These are phyloP conservation scores for Hydnum rufescens DNA, from an alignment of 768 basidiomycete genomes.

Conservation along the genomic window DNA sequence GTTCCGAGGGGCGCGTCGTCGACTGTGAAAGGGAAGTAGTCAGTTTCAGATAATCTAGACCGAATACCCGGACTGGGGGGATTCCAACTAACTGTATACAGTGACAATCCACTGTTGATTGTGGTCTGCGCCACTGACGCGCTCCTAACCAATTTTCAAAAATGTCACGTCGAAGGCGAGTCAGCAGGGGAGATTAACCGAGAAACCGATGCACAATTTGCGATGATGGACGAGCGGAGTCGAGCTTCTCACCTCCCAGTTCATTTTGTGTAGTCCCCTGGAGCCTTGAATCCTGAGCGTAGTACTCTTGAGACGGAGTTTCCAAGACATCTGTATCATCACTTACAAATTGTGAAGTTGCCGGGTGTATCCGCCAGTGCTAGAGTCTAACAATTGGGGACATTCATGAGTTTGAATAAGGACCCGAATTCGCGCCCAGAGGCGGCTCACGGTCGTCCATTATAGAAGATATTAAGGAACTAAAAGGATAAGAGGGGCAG, in stretches of 20 bases:
- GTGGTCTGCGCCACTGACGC: neutral
- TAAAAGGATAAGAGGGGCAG: neutral
- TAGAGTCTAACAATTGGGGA: neutral
- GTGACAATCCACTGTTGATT: neutral
- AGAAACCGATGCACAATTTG: neutral
- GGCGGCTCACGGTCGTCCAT: neutral
- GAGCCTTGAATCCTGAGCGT: neutral
- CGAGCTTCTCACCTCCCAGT: neutral
- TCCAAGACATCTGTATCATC: neutral
- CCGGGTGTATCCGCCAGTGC: neutral
- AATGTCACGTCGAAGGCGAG: neutral
- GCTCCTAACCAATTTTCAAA: neutral
- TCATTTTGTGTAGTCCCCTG: neutral
- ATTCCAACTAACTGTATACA: neutral
- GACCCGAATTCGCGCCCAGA: neutral
- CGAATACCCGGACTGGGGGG: neutral
- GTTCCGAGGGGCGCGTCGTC: neutral
- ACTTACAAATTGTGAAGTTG: neutral
- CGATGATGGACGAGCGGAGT: neutral
- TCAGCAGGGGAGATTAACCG: neutral
- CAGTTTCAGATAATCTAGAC: neutral
- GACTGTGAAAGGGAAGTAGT: neutral
- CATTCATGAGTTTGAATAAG: neutral
- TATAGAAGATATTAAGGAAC: neutral
- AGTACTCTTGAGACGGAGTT: neutral